Base-by-base conservation (phyloP, 306 rosid genomes). In the Lathyrus sativus region DNA sequence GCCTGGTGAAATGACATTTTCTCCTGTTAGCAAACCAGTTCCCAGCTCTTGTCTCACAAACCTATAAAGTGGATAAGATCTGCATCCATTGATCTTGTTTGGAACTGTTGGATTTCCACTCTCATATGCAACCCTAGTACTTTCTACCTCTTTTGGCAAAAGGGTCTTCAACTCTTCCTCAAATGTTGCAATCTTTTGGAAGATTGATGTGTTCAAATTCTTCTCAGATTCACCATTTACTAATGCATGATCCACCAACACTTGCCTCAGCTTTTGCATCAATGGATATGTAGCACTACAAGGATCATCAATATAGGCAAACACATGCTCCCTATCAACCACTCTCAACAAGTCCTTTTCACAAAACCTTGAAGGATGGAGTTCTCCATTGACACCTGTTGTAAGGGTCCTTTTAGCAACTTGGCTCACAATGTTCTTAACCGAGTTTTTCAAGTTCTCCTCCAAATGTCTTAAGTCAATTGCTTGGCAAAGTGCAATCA, bases 301-400 rank as follows among this genome's bases (percentile, higher is more conserved):
- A 35, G 39, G 39, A 35, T 35, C 39, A 35, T 35, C 39, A 7
- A 35, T 35, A 35, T 7, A 35, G 39, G 39, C 39, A 35, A 35
- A 35, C 39, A 35, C 39, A 35, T 35, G 39, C 9, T 35, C 39
- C 39, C 9, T 35, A 35, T 35, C 39, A 7, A 35, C 39, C 9
- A 35, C 39, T 35, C 13, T 88, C 9, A 91, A 67, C 10, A 91
- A 65, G 71, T 91, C 97, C 48, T 86, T 88, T 64, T 84, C 95
- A 17, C 95, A 88, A 61, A 88, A 86, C 39, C 92, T 83, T 4
- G 95, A 88, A 7, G 95, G 90, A 67, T 91, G 92, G 17, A 91
- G 93, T 14, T 85, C 88, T 10, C 96, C 96, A 8, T 76, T 83
- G 12, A 48, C 70, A 10, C 87, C 85, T 1, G 83, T 88, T 54